Conservation (phyloP, 495 filamentous ascomycete species). For the Entonaema liquescens region DNA sequence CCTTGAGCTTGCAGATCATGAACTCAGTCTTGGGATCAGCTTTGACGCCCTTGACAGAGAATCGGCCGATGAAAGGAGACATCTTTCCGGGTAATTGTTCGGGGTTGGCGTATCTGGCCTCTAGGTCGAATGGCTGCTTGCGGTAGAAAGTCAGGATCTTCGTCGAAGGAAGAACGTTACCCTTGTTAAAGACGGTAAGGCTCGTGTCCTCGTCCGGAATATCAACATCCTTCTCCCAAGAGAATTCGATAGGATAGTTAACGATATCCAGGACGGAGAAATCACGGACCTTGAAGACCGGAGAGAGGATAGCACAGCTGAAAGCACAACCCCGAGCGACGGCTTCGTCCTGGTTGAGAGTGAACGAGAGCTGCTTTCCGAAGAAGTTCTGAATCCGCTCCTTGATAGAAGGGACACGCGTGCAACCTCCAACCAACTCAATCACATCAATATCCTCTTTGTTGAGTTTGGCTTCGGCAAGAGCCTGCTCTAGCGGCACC, state of each 20-base stretch:
- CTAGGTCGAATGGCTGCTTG: slow-evolving; percentile 95
- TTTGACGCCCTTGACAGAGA: slow-evolving; percentile 91
- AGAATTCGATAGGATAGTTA: slow-evolving; percentile 98
- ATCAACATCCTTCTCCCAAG: slow-evolving; percentile 98
- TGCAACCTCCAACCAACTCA: slow-evolving; percentile 94
- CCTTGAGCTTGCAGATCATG: slow-evolving; percentile 99
- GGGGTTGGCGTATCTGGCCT: slow-evolving; percentile 90
- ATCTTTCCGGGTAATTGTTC: slow-evolving; percentile 90
- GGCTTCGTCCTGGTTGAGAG: slow-evolving; percentile 97
- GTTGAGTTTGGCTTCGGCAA: slow-evolving; percentile 88
- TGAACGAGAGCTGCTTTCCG: slow-evolving; percentile 90
- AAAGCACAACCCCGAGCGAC: slow-evolving; percentile 96
- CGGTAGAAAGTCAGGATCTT: slow-evolving; percentile 99
- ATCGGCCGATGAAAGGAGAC: slow-evolving; percentile 93
- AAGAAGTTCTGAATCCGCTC: slow-evolving; percentile 90
- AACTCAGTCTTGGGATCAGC: slow-evolving; percentile 88
- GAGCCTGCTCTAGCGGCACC: slow-evolving; percentile 83
- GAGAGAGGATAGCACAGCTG: slow-evolving; percentile 97
- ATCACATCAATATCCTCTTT: slow-evolving; percentile 92
- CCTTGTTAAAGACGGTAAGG: slow-evolving; percentile 96
- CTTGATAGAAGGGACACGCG: slow-evolving; percentile 94
- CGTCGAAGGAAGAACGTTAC: slow-evolving; percentile 96
- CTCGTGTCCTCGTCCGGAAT: slow-evolving; percentile 99
- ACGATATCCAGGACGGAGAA: slow-evolving; percentile 98
- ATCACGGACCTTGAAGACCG: slow-evolving; percentile 97